Evolutionary conservation across 768 basidiomycete species (phyloP), one percentile per base, ranked within the genome.

Genomic region (Termitomyces sp.): DNA sequence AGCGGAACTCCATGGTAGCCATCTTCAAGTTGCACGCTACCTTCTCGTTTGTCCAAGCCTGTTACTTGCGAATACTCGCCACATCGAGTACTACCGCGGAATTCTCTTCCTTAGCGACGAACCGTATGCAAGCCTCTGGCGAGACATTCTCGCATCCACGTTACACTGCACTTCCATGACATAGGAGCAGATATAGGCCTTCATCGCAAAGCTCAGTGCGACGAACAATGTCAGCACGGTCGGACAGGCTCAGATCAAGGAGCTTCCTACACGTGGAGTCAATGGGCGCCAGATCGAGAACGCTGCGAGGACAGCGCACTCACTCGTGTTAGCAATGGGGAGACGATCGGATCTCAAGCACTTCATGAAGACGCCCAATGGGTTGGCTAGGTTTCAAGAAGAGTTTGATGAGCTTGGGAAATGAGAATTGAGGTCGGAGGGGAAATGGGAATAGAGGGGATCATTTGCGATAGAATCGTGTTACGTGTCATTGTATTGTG

Each of bases 271-370:
- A 66, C 73, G 79, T 60, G 73, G 78, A 40, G 73, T 86, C 55
- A 86, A 87, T 62, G 85, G 85, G 11, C 63, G 83, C 43, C 82
- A 85, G 71, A 86, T 86, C 66, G 87, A 86, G 80, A 87, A 88
- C 60, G 82, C 82, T 9, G 81, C 81, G 23, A 74, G 81, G 60
- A 87, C 83, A 0, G 84, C 84, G 23, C 77, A 80, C 54, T 82
- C 82, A 47, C 71, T 87, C 21, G 83, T 84, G 57, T 73, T 3
- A 82, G 77, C 0, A 66, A 77, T 16, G 72, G 75, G 31, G 76
- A 82, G 68, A 66, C 65, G 38, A 40, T 58, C 3, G 57, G 46
- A 31, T 56, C n/a, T 56, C 19, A 31, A 19, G 8, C 45, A 56
- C 40, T 53, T 41, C 19, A 27, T 25, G 19, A 44, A 47, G 27